Evolutionary conservation across 169 alveolate species (phyloP).

Genomic region (Perkinsus olseni): DNA sequence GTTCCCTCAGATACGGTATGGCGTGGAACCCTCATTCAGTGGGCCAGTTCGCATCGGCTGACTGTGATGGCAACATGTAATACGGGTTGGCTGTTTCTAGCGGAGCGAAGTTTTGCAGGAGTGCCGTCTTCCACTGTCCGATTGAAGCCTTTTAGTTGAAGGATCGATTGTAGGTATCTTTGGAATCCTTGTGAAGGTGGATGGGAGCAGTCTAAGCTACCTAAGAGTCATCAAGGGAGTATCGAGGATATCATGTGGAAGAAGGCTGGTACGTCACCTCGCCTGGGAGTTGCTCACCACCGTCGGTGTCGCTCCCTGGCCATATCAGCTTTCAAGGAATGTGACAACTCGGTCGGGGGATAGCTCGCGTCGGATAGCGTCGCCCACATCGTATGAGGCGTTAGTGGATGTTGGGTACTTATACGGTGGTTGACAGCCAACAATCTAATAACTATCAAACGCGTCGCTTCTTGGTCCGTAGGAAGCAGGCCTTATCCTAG

Average conservation of each 20-base stretch:
- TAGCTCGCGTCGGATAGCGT: too few relatives aligned
- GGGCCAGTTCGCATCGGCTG: background rate
- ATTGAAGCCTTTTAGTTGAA: too few relatives aligned
- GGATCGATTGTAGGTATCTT: background rate
- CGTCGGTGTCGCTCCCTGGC: too few relatives aligned
- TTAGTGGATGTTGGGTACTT: too few relatives aligned
- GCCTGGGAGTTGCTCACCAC: too few relatives aligned
- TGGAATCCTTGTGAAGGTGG: background rate
- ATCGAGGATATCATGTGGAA: background rate
- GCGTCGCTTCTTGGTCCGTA: too few relatives aligned
- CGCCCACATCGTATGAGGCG: too few relatives aligned
- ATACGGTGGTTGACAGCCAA: too few relatives aligned
- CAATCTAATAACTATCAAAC: too few relatives aligned
- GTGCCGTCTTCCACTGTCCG: background rate
- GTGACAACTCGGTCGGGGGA: too few relatives aligned
- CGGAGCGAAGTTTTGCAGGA: background rate
- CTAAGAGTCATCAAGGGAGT: background rate
- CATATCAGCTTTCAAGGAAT: too few relatives aligned
- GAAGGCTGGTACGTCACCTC: background rate
- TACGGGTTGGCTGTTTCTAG: background rate
- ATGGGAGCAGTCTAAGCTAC: background rate
- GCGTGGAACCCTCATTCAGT: background rate
- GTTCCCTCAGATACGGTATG: background rate
- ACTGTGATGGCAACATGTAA: background rate
- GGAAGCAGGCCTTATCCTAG: too few relatives aligned